These are phyloP conservation scores for Raddia distichophylla DNA, from an alignment of 176 grass and related monocot species.

Conservation along the genomic window DNA sequence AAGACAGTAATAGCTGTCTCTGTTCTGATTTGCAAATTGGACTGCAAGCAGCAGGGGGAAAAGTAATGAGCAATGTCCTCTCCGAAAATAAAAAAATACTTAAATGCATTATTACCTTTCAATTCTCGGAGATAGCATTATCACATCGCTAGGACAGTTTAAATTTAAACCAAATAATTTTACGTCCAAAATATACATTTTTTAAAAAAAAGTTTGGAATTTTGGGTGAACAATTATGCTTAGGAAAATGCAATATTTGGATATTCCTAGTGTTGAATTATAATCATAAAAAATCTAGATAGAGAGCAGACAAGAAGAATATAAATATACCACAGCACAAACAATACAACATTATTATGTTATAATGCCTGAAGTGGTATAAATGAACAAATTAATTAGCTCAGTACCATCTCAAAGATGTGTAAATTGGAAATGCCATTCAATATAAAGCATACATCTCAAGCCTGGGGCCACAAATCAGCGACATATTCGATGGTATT, in stretches of 20 bases:
- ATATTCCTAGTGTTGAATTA: constrained; percentile 15
- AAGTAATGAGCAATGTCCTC: not conserved
- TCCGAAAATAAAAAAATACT: not conserved
- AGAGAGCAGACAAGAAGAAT: constrained; percentile 26
- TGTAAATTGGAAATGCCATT: no score
- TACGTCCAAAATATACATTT: constrained; percentile 6
- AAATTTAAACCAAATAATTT: not conserved
- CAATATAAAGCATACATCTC: not conserved
- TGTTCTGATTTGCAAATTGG: constrained; percentile 1
- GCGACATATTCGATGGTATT: not conserved
- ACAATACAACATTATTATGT: not conserved
- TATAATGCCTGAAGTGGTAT: constrained; percentile 6
- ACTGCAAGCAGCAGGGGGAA: not conserved
- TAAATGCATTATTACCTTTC: constrained; percentile 9
- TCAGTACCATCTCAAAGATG: no score
- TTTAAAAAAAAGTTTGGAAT: no score
- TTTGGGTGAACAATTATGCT: not conserved
- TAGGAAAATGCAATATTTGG: not conserved
- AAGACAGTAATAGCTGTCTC: not conserved
- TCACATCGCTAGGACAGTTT: constrained; percentile 3
- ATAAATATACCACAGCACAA: constrained; percentile 11
- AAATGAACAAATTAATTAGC: not conserved
- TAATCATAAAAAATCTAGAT: not conserved
- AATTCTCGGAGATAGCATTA: constrained; percentile 4
- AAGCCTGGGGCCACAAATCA: not conserved